A percentile compares a stretch with the other conserved stretches of the same genome.
phyloP scores from a whole-genome alignment of 2,329 filamentous ascomycete genomes.

The Beauveria pseudobassiana region DNA sequence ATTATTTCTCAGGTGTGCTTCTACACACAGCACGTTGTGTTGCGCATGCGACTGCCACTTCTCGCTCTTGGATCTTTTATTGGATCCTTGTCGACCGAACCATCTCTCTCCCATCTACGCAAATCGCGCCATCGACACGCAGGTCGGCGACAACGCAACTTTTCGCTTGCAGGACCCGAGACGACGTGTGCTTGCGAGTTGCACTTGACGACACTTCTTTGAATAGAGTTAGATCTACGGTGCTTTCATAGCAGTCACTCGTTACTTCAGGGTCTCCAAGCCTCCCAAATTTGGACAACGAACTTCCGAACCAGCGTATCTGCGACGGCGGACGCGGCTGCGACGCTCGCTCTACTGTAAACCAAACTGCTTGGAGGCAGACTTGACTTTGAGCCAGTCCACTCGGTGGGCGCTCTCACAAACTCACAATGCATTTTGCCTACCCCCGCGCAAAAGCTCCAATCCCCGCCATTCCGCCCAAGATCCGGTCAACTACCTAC shows the following conservation, averaged over 20 bases:
- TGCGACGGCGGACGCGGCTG: background rate
- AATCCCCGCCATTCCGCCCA: conserved; percentile 61
- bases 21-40: background rate
- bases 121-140: conserved; percentile 8
- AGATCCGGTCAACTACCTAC: conserved; percentile 47
- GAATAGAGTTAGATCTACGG: background rate
- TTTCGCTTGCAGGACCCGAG: background rate
- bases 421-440: conserved; percentile 70
- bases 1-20: background rate
- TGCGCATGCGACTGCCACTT: background rate
- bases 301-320: background rate
- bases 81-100: background rate
- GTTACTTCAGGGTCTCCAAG: background rate
- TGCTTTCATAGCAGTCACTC: background rate
- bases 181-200: background rate
- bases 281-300: background rate
- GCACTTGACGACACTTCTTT: background rate
- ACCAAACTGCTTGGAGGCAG: background rate
- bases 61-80: background rate
- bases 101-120: background rate
- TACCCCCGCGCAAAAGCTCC: conserved; percentile 76
- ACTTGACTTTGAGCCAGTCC: background rate
- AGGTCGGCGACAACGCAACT: background rate
- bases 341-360: background rate
- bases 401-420: background rate